Evolutionary conservation across 306 rosid species (phyloP), one percentile per base, ranked within the genome.

Genomic region (Elaeagnus macrophylla): DNA sequence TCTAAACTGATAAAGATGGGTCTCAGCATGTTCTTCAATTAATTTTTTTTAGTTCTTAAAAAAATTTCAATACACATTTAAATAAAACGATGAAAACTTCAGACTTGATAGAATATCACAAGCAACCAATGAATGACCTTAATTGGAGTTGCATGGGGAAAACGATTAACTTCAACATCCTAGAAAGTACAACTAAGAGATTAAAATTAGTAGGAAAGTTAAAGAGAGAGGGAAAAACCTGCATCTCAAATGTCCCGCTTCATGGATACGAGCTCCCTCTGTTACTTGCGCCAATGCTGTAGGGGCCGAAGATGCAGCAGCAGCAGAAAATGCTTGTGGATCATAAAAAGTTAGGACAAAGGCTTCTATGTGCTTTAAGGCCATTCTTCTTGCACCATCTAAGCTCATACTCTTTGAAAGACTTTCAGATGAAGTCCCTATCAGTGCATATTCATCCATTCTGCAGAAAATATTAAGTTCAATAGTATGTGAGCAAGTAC

Each of bases 191-290:
- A 45, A 13, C 48, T 44, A 6, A 6, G 51, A 61, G 8, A 18
- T 16, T 53, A 14, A 54, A 8, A 6, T 37, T 3, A 32, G 61
- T 51, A 20, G 59, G 18, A 7, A 57, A 61, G 46, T 10, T 51
- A 60, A 20, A 53, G 62, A 69, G 63, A 53, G 64, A 48, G 58
- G 42, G 57, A 25, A 25, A 2, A 59, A 93, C 99, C 99, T 93
- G 99, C 99, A 93, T 84, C 99, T 80, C 45, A 93, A 75, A 79
- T 93, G 99, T 55, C 99, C 96, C 9, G 99, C 95, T 79, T 93
- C 99, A 67, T 77, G 94, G 68, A 93, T 93, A 42, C 99, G 94
- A 44, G 96, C 89, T 47, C 85, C 85, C 75, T 87, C 96, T 5
- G 96, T 84, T 55, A 93, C 96, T 68, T 80, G 96, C 5, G 89